These are phyloP conservation scores for Rhynchospora tenuis DNA, from an alignment of 176 grass and related monocot genomes.

Conservation along the genomic window DNA sequence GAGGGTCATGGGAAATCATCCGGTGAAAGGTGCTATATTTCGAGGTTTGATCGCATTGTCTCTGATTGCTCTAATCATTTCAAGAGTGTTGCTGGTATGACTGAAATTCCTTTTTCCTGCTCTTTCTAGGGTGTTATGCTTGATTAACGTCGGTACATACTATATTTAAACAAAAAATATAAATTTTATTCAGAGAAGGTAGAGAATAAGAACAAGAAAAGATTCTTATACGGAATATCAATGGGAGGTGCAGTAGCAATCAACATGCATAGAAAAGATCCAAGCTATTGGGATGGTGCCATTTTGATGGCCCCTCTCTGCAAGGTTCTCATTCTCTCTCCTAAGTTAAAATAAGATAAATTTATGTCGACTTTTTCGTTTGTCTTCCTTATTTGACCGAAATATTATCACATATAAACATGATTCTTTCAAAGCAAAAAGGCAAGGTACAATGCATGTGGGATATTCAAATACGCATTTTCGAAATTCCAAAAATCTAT, in stretches of 20 bases:
- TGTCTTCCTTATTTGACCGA: neutral
- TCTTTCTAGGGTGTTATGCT: neutral
- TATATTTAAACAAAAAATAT: neutral
- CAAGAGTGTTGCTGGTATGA: slow-evolving; percentile 44
- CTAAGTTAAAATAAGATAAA: neutral
- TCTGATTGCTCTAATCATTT: slow-evolving; percentile 50
- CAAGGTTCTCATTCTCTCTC: slow-evolving; percentile 37
- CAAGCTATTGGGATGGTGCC: slow-evolving; percentile 45
- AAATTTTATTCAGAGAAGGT: slow-evolving; percentile 38
- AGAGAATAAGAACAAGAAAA: slow-evolving; percentile 43
- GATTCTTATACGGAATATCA: slow-evolving; percentile 48
- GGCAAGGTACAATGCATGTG: neutral
- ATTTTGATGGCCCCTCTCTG: slow-evolving; percentile 63
- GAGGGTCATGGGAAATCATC: slow-evolving; percentile 72
- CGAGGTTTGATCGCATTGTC: slow-evolving; percentile 34
- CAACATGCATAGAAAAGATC: slow-evolving; percentile 42
- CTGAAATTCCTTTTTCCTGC: neutral
- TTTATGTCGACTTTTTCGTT: neutral
- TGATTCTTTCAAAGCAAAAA: neutral
- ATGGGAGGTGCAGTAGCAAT: slow-evolving; percentile 52
- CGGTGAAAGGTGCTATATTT: slow-evolving; percentile 44
- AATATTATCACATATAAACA: neutral
- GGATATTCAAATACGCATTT: neutral
- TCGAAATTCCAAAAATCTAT: too few species aligned
- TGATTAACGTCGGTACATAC: neutral